A percentile compares a stretch with the other conserved stretches of the same genome.
Evolutionary conservation across 495 filamentous ascomycete genomes (phyloP).

Genomic region (Neurospora sp.): DNA sequence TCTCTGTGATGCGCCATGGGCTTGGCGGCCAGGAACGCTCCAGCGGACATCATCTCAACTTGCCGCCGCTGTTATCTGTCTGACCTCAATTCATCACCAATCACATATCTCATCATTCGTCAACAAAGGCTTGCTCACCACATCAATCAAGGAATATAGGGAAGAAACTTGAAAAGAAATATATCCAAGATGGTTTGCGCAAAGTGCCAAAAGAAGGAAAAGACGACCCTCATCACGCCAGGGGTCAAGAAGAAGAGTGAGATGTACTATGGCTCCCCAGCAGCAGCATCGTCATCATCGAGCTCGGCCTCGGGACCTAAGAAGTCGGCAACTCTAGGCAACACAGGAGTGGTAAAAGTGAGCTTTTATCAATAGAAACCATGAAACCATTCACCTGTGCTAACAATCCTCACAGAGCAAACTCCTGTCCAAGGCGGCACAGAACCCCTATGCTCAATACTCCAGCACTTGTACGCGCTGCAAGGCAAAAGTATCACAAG

Average conservation of each 20-base stretch:
- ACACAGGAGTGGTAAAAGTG: conserved; percentile 44
- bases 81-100: not conserved
- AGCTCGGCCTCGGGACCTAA: conserved; percentile 29
- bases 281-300: conserved; percentile 13
- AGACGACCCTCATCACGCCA: conserved; percentile 57
- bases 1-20: not conserved
- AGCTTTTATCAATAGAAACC: conserved; percentile 1
- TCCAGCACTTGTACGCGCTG: conserved; percentile 47
- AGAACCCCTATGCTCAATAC: conserved; percentile 63
- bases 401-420: conserved; percentile 41
- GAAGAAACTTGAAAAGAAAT: not conserved
- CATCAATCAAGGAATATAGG: not conserved
- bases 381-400: not conserved
- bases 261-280: conserved; percentile 59
- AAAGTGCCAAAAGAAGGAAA: conserved; percentile 54
- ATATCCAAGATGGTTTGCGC: conserved; percentile 50
- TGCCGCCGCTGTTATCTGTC: not conserved
- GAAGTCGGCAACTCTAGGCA: conserved; percentile 43
- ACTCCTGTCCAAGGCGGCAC: conserved; percentile 54
- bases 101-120: not conserved
- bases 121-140: not conserved
- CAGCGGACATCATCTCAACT: not conserved
- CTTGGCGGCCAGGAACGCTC: not conserved
- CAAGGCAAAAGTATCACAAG: conserved; percentile 56
- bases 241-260: conserved; percentile 62